phyloP scores from a whole-genome alignment of 208 protist species.

The Leishmania tarentolae region DNA sequence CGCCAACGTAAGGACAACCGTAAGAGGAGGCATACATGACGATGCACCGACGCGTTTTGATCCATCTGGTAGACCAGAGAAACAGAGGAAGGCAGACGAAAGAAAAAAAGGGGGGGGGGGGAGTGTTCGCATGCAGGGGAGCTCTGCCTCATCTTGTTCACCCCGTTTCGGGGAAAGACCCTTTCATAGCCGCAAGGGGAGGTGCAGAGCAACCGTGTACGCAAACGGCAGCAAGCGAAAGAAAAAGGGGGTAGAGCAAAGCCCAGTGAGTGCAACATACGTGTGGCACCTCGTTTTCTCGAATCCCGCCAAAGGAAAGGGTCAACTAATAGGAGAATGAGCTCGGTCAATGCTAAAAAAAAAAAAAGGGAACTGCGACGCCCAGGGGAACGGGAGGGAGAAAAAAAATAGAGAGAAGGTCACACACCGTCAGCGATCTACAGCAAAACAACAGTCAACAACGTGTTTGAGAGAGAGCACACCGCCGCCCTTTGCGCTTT shows the following conservation, averaged over 20 bases:
- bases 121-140: not conserved
- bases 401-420: too few species aligned
- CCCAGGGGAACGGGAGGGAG: not conserved
- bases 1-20: not conserved
- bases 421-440: not conserved
- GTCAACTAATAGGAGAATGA: not conserved
- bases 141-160: not conserved
- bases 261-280: not conserved
- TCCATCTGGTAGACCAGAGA: not conserved
- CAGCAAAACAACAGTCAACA: not conserved
- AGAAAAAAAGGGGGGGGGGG: not conserved
- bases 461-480: not conserved
- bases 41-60: not conserved
- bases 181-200: not conserved
- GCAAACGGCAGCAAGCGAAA: not conserved
- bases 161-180: not conserved
- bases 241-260: not conserved
- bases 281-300: not conserved
- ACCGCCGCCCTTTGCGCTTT: not conserved
- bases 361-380: not conserved
- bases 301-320: not conserved
- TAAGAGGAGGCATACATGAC: not conserved
- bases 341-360: too few species aligned
- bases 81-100: not conserved
- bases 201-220: not conserved